These are phyloP conservation scores for Avena insularis DNA, from an alignment of 176 grass and related monocot species.

Conservation along the genomic window DNA sequence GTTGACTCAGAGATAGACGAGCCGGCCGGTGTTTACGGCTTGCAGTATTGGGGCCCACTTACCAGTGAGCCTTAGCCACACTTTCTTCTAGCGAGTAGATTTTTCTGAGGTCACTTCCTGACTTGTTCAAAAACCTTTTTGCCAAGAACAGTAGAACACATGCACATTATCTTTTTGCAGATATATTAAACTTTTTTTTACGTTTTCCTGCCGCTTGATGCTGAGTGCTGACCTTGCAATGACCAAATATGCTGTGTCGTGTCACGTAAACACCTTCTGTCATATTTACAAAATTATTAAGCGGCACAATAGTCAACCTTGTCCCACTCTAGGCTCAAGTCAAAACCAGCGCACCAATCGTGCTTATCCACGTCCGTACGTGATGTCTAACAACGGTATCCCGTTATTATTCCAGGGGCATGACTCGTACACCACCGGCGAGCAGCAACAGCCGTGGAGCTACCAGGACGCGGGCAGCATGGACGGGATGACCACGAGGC, in stretches of 20 bases:
- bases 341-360: neutral
- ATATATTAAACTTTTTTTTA: neutral
- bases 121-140: neutral
- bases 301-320: neutral
- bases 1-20: neutral
- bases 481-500: constrained; percentile 14
- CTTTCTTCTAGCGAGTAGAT: neutral
- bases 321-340: neutral
- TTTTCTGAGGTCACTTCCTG: neutral
- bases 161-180: neutral
- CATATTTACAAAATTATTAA: neutral
- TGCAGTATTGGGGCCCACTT: neutral
- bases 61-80: neutral
- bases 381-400: neutral
- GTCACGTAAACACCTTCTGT: neutral
- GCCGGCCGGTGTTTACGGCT: neutral
- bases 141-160: neutral
- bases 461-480: constrained; percentile 48
- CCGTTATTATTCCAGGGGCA: constrained; percentile 21
- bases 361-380: neutral
- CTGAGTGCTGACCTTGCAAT: constrained; percentile 20
- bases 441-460: constrained; percentile 51
- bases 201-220: neutral
- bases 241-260: neutral
- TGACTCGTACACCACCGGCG: constrained; percentile 43